Evolutionary conservation across 2,329 filamentous ascomycete genomes (phyloP).

Genomic region (Cladophialophora psammophila): DNA sequence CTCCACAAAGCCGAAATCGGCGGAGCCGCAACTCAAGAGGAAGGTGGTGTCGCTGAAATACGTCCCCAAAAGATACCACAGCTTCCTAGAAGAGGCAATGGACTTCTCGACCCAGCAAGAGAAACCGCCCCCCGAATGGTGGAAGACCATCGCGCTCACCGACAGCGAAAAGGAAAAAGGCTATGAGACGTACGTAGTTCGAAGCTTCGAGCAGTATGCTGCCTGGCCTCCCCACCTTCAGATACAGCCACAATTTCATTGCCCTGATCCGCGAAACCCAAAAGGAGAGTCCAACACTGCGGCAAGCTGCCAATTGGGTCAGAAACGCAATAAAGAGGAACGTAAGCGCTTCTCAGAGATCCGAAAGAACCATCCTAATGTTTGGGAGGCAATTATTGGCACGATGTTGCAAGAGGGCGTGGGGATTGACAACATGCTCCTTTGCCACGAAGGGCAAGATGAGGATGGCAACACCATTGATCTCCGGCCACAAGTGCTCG

Average conservation of each 20-base stretch:
- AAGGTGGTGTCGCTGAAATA: neutral
- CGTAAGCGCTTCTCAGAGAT: slow-evolving; percentile 5
- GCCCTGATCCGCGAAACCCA: neutral
- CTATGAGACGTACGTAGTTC: neutral
- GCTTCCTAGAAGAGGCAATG: neutral
- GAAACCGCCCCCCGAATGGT: neutral
- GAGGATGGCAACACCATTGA: neutral
- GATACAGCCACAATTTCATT: slow-evolving; percentile 8
- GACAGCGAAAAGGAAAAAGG: neutral
- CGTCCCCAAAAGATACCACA: neutral
- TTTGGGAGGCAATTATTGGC: slow-evolving; percentile 18
- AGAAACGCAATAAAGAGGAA: neutral
- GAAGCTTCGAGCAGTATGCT: neutral
- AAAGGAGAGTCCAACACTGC: neutral
- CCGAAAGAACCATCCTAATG: slow-evolving; percentile 5
- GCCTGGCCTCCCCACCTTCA: neutral
- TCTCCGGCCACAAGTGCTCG: slow-evolving; percentile 9
- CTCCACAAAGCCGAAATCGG: neutral
- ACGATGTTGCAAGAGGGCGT: slow-evolving; percentile 23
- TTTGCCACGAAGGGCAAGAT: neutral
- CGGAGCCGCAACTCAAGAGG: neutral
- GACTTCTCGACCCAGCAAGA: neutral
- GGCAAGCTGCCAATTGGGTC: neutral
- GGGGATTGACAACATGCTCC: slow-evolving; percentile 11
- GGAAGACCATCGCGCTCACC: neutral